phyloP scores from a whole-genome alignment of 768 basidiomycete genomes.

The Neoboletus subvelutipes region DNA sequence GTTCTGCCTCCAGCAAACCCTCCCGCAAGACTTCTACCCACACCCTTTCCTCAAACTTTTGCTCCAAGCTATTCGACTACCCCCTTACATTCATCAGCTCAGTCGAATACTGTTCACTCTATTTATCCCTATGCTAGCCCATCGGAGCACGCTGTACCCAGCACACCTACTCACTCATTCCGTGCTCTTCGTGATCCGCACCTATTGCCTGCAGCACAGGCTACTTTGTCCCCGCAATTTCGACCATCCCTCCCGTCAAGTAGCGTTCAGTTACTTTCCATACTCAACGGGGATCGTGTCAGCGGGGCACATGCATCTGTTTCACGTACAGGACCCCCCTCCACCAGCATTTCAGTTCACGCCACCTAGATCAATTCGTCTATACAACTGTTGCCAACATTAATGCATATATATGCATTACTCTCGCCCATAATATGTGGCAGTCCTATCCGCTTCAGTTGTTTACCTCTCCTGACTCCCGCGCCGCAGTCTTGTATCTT shows the following conservation, averaged over 20 bases:
- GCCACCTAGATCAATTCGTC: constrained; percentile 22
- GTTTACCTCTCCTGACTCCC: background rate
- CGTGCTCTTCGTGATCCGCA: constrained; percentile 16
- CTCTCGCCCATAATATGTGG: constrained; percentile 5
- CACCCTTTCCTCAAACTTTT: constrained; percentile 17
- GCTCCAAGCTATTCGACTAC: constrained; percentile 23
- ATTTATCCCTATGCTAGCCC: constrained; percentile 17
- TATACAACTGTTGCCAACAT: constrained; percentile 6
- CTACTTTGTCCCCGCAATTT: constrained; percentile 12
- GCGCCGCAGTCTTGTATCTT: constrained; percentile 19
- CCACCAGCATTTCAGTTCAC: constrained; percentile 18
- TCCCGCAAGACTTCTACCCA: constrained; percentile 5
- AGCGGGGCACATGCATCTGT: constrained; percentile 7
- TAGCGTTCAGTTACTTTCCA: constrained; percentile 35
- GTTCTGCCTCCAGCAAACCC: constrained; percentile 4
- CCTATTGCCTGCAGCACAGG: constrained; percentile 11
- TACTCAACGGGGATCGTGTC: constrained; percentile 32
- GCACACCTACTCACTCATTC: constrained; percentile 6
- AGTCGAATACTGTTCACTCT: constrained; percentile 6
- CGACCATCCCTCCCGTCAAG: constrained; percentile 22
- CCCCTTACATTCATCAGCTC: constrained; percentile 12
- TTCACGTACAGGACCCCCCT: constrained; percentile 9
- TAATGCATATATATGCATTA: constrained; percentile 23
- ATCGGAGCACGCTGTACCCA: constrained; percentile 9
- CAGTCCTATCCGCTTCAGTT: constrained; percentile 1